phyloP scores from a whole-genome alignment of 2,329 filamentous ascomycete species.

The Microthyrium microscopicum region DNA sequence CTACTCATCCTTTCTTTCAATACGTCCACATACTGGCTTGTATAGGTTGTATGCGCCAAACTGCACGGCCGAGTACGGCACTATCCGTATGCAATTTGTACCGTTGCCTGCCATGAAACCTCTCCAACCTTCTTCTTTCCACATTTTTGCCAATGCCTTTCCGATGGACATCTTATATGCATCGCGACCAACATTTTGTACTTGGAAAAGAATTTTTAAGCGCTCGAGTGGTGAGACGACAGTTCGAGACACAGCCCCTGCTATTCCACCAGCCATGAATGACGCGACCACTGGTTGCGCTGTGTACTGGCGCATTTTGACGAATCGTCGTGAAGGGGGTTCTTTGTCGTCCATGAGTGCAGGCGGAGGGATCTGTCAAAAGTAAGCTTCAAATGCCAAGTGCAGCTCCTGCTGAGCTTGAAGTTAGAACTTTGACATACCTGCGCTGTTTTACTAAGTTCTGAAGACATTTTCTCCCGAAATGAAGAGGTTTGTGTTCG shows the following conservation, averaged over 20 bases:
- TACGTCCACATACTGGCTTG: conserved; percentile 51
- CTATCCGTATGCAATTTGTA: conserved; percentile 94
- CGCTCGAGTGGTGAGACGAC: conserved; percentile 92
- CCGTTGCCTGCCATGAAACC: conserved; percentile 97
- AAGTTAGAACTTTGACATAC: too few relatives aligned
- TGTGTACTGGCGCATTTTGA: too few relatives aligned
- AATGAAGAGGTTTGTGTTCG: too few relatives aligned
- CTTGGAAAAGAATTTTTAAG: conserved; percentile 93
- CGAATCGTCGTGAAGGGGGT: too few relatives aligned
- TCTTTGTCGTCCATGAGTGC: too few relatives aligned
- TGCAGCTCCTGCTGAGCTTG: too few relatives aligned
- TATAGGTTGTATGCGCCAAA: conserved; percentile 98
- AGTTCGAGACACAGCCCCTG: conserved; percentile 91
- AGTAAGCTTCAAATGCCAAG: too few relatives aligned
- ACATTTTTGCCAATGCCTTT: conserved; percentile 86
- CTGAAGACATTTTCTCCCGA: too few relatives aligned
- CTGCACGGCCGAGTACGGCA: conserved; percentile 94
- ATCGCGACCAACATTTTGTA: conserved; percentile 76
- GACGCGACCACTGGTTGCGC: conserved; percentile 78
- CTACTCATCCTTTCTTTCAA: background rate
- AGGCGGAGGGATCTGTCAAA: too few relatives aligned
- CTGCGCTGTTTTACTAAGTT: too few relatives aligned
- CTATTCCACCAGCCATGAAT: conserved; percentile 85
- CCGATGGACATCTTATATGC: conserved; percentile 88
- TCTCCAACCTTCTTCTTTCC: conserved; percentile 88